Evolutionary conservation across 2,329 filamentous ascomycete genomes (phyloP), one percentile per base, ranked within the genome.

Genomic region (Stemphylium lycopersici): DNA sequence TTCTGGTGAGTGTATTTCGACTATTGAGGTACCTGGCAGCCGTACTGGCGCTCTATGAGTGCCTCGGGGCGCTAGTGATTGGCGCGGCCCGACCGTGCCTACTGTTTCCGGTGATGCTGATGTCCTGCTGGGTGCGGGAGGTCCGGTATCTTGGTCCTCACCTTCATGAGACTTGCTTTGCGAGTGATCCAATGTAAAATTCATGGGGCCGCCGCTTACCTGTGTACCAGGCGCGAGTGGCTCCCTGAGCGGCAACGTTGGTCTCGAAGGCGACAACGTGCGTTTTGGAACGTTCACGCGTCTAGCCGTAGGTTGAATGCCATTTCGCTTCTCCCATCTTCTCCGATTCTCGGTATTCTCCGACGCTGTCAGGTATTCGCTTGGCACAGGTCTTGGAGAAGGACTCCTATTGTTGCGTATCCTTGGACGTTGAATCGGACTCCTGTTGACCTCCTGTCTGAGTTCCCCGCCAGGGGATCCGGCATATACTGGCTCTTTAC

Each of bases 181-280:
- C 2, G 20, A 43, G 16, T 29, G 37, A 3, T 50, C 42, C n/a
- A 16, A 46, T 6, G 42, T 47, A 22, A 47, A 52, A 32, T 53
- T 55, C 58, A 56, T 47, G 29, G 53, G 56, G 2, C 16, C 20
- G 24, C 56, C 49, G 49, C 56, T 55, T 8, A 49, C 55, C 8
- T 15, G 32, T 1, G 52, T 56, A 10, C 49, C 49, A 8, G 49
- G 52, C 3, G 32, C 40, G 15, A 61, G 49, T 6, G 49, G 45
- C n/a, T 7, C 43, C 33, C 43, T 33, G 8, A 41, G 36, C 7
- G 44, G 50, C n/a, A 50, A 37, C 13, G 22, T 18, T 22, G 20
- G 29, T 33, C 34, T 12, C n/a, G 29, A 13, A 10, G 22, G 37
- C 12, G 36, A 33, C 22, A 15, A 33, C 1, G 34, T 20, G 12